Evolutionary conservation across 2,329 filamentous ascomycete species (phyloP).

Genomic region (Colletotrichum orbiculare): DNA sequence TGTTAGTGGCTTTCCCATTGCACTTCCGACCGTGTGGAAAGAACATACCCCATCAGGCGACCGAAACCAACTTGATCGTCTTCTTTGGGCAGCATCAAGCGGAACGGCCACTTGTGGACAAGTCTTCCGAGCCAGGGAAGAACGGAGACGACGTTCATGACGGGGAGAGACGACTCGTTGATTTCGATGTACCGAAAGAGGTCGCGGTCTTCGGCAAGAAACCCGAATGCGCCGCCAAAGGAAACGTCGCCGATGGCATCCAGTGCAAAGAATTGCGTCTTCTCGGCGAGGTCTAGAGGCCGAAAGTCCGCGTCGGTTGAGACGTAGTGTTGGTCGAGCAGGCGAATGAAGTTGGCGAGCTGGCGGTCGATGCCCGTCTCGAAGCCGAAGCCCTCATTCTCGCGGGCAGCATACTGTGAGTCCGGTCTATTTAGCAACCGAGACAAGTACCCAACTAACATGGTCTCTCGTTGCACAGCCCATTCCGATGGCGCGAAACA

Average conservation of each 20-base stretch:
- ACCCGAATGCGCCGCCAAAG: slow-evolving; percentile 63
- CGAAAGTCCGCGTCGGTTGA: slow-evolving; percentile 47
- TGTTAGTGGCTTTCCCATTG: neutral
- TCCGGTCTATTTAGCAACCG: neutral
- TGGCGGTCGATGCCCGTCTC: slow-evolving; percentile 53
- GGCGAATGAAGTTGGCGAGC: slow-evolving; percentile 51
- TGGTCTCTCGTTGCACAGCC: neutral
- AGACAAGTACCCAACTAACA: neutral
- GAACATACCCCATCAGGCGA: slow-evolving; percentile 46
- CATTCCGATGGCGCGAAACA: neutral
- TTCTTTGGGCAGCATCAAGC: slow-evolving; percentile 53
- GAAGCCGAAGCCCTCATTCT: slow-evolving; percentile 57
- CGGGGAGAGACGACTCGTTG: slow-evolving; percentile 53
- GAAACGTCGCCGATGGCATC: slow-evolving; percentile 65
- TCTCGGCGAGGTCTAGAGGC: slow-evolving; percentile 60
- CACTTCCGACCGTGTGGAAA: slow-evolving; percentile 1
- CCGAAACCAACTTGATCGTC: slow-evolving; percentile 53
- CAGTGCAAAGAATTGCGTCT: slow-evolving; percentile 63
- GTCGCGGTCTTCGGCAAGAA: slow-evolving; percentile 60
- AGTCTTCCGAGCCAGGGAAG: slow-evolving; percentile 55
- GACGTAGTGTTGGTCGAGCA: slow-evolving; percentile 61
- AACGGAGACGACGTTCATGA: slow-evolving; percentile 55
- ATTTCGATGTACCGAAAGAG: slow-evolving; percentile 58
- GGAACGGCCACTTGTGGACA: slow-evolving; percentile 53
- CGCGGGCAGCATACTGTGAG: slow-evolving; percentile 61